Conservation (phyloP, 163 green algal genomes). For the Scenedesmus sp. region DNA sequence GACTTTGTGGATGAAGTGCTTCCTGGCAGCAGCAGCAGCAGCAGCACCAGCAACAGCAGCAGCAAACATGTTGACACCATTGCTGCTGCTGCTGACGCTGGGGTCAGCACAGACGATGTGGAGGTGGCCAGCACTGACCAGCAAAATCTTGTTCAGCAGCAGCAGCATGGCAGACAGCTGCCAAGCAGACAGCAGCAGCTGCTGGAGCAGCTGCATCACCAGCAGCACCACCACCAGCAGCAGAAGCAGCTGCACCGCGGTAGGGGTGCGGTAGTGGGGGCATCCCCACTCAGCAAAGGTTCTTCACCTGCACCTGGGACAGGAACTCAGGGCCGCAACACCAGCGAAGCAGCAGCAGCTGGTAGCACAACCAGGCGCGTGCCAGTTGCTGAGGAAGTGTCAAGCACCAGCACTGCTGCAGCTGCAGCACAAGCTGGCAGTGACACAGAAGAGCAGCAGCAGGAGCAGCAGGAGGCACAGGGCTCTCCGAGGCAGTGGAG, state of each 20-base stretch:
- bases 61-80: neutral
- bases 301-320: neutral
- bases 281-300: neutral
- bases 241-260: neutral
- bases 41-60: neutral
- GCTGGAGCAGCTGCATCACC: neutral
- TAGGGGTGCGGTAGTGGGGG: neutral
- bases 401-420: neutral
- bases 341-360: neutral
- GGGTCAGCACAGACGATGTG: neutral
- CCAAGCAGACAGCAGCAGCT: neutral
- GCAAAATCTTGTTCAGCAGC: neutral
- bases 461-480: slow-evolving; percentile 4
- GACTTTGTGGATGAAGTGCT: slow-evolving; percentile 40
- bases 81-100: neutral
- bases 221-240: slow-evolving; percentile 15
- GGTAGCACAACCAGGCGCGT: neutral
- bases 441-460: neutral
- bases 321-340: neutral
- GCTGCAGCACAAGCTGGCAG: neutral
- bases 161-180: neutral
- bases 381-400: neutral
- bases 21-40: slow-evolving; percentile 10
- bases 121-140: neutral
- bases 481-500: neutral